Evolutionary conservation across 768 basidiomycete genomes (phyloP).

Genomic region (Mycena maculata): DNA sequence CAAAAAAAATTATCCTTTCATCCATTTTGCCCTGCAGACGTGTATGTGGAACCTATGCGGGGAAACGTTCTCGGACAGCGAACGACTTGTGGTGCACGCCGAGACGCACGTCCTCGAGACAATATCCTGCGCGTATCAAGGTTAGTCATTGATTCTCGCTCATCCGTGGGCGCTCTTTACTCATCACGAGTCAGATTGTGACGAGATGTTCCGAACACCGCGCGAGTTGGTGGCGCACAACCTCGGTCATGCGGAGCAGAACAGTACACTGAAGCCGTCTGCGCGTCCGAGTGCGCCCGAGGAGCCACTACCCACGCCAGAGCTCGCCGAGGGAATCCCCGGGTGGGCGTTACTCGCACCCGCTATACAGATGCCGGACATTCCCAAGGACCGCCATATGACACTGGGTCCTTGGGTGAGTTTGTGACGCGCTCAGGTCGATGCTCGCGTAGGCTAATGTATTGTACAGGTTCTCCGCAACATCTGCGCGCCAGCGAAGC

Average conservation of each 20-base stretch:
- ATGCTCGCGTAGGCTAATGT: slow-evolving; percentile 36
- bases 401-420: slow-evolving; percentile 67
- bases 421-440: background rate
- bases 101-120: slow-evolving; percentile 60
- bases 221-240: slow-evolving; percentile 64
- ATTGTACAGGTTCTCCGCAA: slow-evolving; percentile 57
- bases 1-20: background rate
- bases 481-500: slow-evolving; percentile 51
- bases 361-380: slow-evolving; percentile 55
- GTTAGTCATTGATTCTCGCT: slow-evolving; percentile 47
- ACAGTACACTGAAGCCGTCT: slow-evolving; percentile 48
- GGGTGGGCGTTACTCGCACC: slow-evolving; percentile 62
- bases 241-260: slow-evolving; percentile 50
- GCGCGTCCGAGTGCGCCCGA: slow-evolving; percentile 48
- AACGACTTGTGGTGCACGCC: slow-evolving; percentile 60
- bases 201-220: slow-evolving; percentile 58
- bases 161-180: background rate
- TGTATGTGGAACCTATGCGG: slow-evolving; percentile 72
- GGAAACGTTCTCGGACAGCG: slow-evolving; percentile 50
- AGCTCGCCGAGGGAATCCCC: slow-evolving; percentile 58
- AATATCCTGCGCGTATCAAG: slow-evolving; percentile 62
- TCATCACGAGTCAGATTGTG: slow-evolving; percentile 58
- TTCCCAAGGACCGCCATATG: slow-evolving; percentile 64
- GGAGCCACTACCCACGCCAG: slow-evolving; percentile 46
- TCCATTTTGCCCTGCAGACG: slow-evolving; percentile 7